Conservation (phyloP, 306 rosid genomes). For the Malus sieversii region DNA sequence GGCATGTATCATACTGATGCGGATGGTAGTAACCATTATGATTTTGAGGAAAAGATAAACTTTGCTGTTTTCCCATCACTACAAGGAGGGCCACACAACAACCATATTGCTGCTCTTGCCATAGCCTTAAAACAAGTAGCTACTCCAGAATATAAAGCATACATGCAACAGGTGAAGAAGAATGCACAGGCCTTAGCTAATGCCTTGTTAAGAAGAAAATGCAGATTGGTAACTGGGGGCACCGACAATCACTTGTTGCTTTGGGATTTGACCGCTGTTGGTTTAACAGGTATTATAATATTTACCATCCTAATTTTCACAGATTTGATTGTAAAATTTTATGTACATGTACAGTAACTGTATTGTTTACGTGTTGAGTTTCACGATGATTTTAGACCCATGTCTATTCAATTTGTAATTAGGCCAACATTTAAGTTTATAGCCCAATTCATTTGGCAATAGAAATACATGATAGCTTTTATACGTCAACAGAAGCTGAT, state of each 20-base stretch:
- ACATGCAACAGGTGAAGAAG: constrained; percentile 74
- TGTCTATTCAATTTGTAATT: too few relatives aligned
- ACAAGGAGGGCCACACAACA: constrained; percentile 93
- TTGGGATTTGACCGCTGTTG: constrained; percentile 73
- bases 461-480: too few relatives aligned
- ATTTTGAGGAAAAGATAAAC: constrained; percentile 75
- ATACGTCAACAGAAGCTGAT: too few relatives aligned
- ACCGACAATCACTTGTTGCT: constrained; percentile 85
- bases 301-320: background rate
- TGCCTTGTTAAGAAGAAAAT: constrained; percentile 71
- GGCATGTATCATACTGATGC: constrained; percentile 34
- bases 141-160: constrained; percentile 61
- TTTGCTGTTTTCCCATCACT: constrained; percentile 67
- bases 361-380: background rate
- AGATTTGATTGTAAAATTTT: background rate
- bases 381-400: background rate
- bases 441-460: too few relatives aligned
- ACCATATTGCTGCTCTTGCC: constrained; percentile 81
- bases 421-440: too few relatives aligned
- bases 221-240: constrained; percentile 80
- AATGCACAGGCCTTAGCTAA: constrained; percentile 77
- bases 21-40: constrained; percentile 45
- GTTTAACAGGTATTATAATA: constrained; percentile 48
- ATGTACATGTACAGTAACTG: background rate
- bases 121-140: constrained; percentile 79